A percentile compares a stretch with the other conserved stretches of the same genome.
phyloP scores from a whole-genome alignment of 176 grass and related monocot genomes.

The Calamus simplicifolius region DNA sequence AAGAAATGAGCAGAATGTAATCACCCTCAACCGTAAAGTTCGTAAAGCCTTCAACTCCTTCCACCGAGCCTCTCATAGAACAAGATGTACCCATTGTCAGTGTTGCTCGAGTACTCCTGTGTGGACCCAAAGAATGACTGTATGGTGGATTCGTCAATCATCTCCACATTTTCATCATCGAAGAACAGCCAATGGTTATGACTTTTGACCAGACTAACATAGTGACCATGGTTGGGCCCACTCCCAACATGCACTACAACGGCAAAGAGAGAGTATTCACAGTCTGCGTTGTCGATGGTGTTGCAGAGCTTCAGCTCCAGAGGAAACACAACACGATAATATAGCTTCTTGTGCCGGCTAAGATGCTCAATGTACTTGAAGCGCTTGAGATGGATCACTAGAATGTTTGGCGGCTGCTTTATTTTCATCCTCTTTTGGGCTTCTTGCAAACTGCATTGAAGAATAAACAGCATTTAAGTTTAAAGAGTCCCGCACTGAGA shows the following conservation, averaged over 20 bases:
- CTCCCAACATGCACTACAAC: slow-evolving; percentile 91
- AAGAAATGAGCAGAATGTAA: neutral
- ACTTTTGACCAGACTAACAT: slow-evolving; percentile 94
- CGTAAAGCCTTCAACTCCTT: slow-evolving; percentile 23
- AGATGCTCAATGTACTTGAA: slow-evolving; percentile 98
- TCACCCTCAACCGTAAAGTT: neutral
- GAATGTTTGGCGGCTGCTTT: slow-evolving; percentile 85
- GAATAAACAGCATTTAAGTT: no score
- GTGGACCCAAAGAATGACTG: slow-evolving; percentile 85
- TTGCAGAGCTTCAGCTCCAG: slow-evolving; percentile 90
- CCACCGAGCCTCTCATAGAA: slow-evolving; percentile 75
- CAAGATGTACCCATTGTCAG: slow-evolving; percentile 87
- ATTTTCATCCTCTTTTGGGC: slow-evolving; percentile 99
- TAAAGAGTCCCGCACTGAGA: no score
- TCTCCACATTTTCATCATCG: slow-evolving; percentile 92
- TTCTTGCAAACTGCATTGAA: slow-evolving; percentile 67
- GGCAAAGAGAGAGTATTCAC: slow-evolving; percentile 88
- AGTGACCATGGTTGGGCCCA: slow-evolving; percentile 92
- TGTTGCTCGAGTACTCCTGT: slow-evolving; percentile 88
- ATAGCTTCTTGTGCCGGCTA: slow-evolving; percentile 81
- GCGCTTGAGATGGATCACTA: slow-evolving; percentile 96
- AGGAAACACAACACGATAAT: slow-evolving; percentile 87
- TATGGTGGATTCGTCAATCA: slow-evolving; percentile 75
- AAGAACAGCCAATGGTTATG: slow-evolving; percentile 93
- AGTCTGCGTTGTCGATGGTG: slow-evolving; percentile 68